Conservation (phyloP, 441 rosid species). For the Corymbia citriodora region DNA sequence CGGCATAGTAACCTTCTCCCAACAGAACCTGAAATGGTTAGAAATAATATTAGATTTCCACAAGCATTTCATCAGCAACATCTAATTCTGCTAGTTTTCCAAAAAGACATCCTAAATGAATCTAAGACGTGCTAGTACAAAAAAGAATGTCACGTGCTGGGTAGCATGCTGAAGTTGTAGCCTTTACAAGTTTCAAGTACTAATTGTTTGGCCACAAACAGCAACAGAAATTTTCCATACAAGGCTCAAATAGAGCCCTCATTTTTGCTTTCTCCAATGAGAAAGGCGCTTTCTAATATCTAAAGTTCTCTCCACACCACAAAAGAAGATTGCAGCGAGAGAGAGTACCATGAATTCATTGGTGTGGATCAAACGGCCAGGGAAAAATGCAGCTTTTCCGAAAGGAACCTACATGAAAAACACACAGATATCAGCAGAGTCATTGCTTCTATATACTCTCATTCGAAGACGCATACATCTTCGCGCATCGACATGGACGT, state of each 20-base stretch:
- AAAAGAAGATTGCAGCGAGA: not conserved
- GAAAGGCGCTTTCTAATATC: not conserved
- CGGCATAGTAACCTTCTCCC: slow-evolving; percentile 75
- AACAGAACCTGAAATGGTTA: slow-evolving; percentile 46
- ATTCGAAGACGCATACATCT: not conserved
- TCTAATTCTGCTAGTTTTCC: not conserved
- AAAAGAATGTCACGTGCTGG: not conserved
- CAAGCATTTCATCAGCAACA: not conserved
- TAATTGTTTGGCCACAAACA: not conserved
- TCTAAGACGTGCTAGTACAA: not conserved
- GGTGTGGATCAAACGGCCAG: slow-evolving; percentile 80
- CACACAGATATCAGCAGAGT: not conserved
- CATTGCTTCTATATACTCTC: not conserved
- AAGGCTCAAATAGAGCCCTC: not conserved
- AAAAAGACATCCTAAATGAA: not conserved
- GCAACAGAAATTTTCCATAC: not conserved
- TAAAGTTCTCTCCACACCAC: not conserved
- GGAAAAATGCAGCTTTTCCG: slow-evolving; percentile 80
- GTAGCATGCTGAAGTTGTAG: not conserved
- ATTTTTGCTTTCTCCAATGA: not conserved
- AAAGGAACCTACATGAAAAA: slow-evolving; percentile 53
- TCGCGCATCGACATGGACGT: not conserved
- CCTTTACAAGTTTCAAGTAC: not conserved
- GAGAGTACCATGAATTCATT: slow-evolving; percentile 68
- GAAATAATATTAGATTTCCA: not conserved